These are phyloP conservation scores for Mucor piriformis DNA, from an alignment of 371 early-diverging fungal genomes.

Conservation along the genomic window DNA sequence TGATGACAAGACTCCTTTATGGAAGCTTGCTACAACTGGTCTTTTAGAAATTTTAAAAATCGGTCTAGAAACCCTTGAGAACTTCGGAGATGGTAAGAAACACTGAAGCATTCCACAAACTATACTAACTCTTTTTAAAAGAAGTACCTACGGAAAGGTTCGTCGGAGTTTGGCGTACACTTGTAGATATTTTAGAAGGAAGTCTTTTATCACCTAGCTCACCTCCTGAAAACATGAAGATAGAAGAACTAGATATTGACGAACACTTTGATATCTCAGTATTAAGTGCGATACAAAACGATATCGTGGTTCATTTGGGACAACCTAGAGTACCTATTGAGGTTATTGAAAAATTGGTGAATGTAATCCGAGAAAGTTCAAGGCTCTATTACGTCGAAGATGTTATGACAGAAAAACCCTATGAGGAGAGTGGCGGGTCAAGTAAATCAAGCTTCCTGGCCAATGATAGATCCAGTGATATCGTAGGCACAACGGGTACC, in stretches of 20 bases:
- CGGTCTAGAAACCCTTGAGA: constrained; percentile 62
- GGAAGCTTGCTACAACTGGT: constrained; percentile 73
- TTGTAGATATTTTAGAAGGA: constrained; percentile 73
- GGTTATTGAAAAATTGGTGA: constrained; percentile 56
- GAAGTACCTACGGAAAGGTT: constrained; percentile 64
- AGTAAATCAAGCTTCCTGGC: neutral
- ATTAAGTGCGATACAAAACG: constrained; percentile 64
- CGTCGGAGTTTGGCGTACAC: constrained; percentile 65
- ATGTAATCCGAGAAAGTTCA: constrained; percentile 62
- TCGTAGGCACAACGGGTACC: constrained; percentile 54
- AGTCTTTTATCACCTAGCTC: constrained; percentile 70
- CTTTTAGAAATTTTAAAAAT: constrained; percentile 65
- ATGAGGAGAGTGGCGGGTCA: constrained; percentile 5
- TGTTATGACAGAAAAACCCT: constrained; percentile 12
- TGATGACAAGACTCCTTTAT: constrained; percentile 75
- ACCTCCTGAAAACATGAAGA: constrained; percentile 61
- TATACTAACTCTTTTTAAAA: constrained; percentile 13
- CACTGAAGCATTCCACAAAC: neutral
- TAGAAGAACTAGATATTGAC: constrained; percentile 73
- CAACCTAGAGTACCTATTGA: constrained; percentile 67
- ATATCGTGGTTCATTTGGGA: constrained; percentile 72
- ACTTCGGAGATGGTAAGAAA: constrained; percentile 57
- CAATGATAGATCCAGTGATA: constrained; percentile 39
- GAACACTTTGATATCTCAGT: constrained; percentile 81
- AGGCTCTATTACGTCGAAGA: constrained; percentile 54